Evolutionary conservation across 345 rosid species (phyloP).

Genomic region (Hevea brasiliensis): DNA sequence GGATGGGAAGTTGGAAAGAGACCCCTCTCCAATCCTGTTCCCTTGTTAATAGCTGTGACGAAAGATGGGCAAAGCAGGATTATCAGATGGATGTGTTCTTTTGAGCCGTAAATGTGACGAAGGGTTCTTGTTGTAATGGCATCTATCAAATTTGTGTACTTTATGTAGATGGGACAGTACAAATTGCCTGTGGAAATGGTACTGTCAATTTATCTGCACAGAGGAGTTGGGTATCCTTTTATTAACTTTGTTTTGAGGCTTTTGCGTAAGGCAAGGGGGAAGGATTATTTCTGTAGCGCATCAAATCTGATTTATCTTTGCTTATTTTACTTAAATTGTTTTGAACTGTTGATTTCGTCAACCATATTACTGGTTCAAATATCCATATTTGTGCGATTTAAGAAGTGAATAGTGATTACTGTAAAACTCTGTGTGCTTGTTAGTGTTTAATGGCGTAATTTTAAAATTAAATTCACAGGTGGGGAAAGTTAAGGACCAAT

Average conservation of each 20-base stretch:
- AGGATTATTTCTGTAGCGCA: background rate
- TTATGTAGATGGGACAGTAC: background rate
- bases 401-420: too few species aligned
- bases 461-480: too few species aligned
- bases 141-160: too few species aligned
- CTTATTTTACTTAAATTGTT: background rate
- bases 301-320: background rate
- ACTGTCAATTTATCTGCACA: background rate
- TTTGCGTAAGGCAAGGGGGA: too few species aligned
- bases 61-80: background rate
- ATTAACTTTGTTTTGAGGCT: too few species aligned
- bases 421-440: too few species aligned
- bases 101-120: background rate
- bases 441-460: too few species aligned
- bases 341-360: background rate
- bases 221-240: background rate
- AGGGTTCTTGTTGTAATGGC: background rate
- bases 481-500: too few species aligned
- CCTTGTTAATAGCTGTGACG: slow-evolving; percentile 45
- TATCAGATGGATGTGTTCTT: background rate
- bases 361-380: background rate
- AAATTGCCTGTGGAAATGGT: background rate
- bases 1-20: slow-evolving; percentile 65
- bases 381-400: too few species aligned
- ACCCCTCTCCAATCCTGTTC: slow-evolving; percentile 77